Evolutionary conservation across 2,329 filamentous ascomycete genomes (phyloP), one percentile per base, ranked within the genome.

Genomic region (Didymella keratinophila): DNA sequence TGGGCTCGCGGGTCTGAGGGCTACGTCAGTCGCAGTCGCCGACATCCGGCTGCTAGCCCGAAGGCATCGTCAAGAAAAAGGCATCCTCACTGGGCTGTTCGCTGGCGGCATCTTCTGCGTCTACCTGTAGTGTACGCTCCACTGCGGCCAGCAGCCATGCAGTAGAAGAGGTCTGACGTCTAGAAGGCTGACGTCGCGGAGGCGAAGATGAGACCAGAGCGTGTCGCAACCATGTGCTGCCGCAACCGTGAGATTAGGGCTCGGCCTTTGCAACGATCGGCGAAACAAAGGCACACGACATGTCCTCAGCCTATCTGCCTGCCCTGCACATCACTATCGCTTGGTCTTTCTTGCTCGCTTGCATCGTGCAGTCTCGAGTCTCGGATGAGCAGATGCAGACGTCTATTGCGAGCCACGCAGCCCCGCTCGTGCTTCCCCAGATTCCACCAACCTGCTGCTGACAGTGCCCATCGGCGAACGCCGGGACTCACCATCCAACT

Each of bases 51-150:
- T 18, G 36, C n/a, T 37, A 11, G n/a, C n/a, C 32, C n/a, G n/a
- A 20, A 11, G n/a, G 36, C 18, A 12, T 20, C 32, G 14, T 18
- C 9, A 18, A 14, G 12, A 4, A 6, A 6, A 10, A 21, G 34
- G 45, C 43, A 14, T 41, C 58, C 65, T 65, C 56, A 67, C 65
- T 65, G 72, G 68, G 54, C 68, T 72, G 68, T 73, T 74, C 61
- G 74, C 69, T 55, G 74, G 75, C 65, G 75, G 75, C 74, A 76
- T 76, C 48, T 53, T 65, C 36, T 32, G 4, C n/a, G n/a, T n/a
- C n/a, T n/a, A n/a, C n/a, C n/a, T 9, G 12, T 5, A 32, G 16
- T 14, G 6, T 14, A n/a, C 23, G 20, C 46, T 50, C 42, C 36
- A 55, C 46, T 57, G 55, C 48, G 45, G 55, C 51, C 46, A 46